Conservation (phyloP, 768 basidiomycete species). For the Boletus rex-veris region DNA sequence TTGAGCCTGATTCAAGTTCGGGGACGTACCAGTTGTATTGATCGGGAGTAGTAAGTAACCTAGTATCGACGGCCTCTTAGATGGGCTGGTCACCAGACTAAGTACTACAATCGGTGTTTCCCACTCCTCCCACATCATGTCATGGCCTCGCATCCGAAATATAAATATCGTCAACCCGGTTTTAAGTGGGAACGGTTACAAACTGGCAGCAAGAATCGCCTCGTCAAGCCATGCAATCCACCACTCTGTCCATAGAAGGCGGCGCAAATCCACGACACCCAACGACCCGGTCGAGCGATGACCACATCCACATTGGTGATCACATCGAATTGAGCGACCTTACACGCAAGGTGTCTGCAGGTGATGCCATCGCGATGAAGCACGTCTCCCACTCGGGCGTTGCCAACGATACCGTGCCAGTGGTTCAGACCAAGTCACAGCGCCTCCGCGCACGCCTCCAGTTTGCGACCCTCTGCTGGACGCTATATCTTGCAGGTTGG, state of each 20-base stretch:
- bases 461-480: slow-evolving; percentile 33
- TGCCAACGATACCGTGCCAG: neutral
- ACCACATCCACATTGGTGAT: too few species aligned
- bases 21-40: too few species aligned
- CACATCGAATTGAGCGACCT: slow-evolving; percentile 9
- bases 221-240: slow-evolving; percentile 13
- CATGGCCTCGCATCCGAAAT: neutral
- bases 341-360: neutral
- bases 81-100: too few species aligned
- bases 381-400: neutral
- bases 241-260: neutral
- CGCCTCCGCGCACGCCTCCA: slow-evolving; percentile 27
- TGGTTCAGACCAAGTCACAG: slow-evolving; percentile 19
- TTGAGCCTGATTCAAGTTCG: too few species aligned
- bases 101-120: neutral
- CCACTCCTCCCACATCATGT: neutral
- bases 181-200: neutral
- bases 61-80: too few species aligned
- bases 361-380: neutral
- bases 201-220: neutral
- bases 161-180: neutral
- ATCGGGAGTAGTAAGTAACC: too few species aligned
- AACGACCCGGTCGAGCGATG: neutral
- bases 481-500: slow-evolving; percentile 36
- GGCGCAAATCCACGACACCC: slow-evolving; percentile 9